Evolutionary conservation across 352 stramenopile species (phyloP).

Genomic region (Globisporangium paroecandrum): DNA sequence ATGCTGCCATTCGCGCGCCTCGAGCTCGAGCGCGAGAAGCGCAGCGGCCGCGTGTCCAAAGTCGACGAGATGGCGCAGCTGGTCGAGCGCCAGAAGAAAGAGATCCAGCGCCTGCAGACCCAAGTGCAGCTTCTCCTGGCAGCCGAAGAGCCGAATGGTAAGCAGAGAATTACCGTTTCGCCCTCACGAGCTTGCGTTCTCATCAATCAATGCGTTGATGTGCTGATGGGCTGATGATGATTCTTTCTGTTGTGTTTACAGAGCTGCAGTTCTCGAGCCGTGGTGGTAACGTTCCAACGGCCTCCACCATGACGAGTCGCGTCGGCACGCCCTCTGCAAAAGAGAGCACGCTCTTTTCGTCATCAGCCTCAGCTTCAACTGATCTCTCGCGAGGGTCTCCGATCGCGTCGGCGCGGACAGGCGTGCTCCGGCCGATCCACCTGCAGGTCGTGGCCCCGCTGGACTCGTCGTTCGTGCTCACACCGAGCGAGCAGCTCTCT

Average conservation of each 20-base stretch:
- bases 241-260: constrained; percentile 9
- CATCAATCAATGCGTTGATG: background rate
- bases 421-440: constrained; percentile 24
- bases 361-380: background rate
- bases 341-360: background rate
- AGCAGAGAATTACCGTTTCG: background rate
- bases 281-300: background rate
- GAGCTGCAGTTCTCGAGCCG: background rate
- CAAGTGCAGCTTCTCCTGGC: constrained; percentile 65
- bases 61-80: constrained; percentile 41
- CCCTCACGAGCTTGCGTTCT: background rate
- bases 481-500: constrained; percentile 19
- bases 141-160: constrained; percentile 21
- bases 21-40: constrained; percentile 36
- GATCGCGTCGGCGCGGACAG: constrained; percentile 16
- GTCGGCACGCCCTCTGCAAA: background rate
- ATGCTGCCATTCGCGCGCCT: constrained; percentile 50
- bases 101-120: constrained; percentile 66
- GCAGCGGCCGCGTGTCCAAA: constrained; percentile 22
- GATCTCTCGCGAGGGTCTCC: background rate
- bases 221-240: background rate
- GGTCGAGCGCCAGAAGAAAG: constrained; percentile 55
- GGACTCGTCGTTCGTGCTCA: constrained; percentile 53
- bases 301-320: background rate
- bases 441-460: constrained; percentile 15